Evolutionary conservation across 768 basidiomycete genomes (phyloP).

Genomic region (Leccinum subgranulosum): DNA sequence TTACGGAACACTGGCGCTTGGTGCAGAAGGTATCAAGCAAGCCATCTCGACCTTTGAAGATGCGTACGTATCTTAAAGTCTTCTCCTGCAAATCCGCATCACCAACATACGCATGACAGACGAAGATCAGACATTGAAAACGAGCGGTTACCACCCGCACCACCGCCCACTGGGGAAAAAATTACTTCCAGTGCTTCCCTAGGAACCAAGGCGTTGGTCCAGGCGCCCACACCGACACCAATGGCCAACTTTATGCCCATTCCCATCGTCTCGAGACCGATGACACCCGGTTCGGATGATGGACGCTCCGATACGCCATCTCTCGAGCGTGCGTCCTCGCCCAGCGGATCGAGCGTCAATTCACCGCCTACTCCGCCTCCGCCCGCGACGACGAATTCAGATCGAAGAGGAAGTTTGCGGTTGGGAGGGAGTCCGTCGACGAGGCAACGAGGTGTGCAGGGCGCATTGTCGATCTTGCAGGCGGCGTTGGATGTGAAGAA

Average conservation of each 20-base stretch:
- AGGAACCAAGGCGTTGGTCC: conserved; percentile 3
- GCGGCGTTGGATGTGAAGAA: conserved; percentile 28
- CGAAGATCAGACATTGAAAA: conserved; percentile 28
- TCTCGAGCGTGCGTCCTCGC: conserved; percentile 25
- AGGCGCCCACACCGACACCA: not conserved
- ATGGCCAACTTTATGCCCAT: conserved; percentile 3
- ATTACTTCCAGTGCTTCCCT: not conserved
- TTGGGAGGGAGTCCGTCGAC: conserved; percentile 23
- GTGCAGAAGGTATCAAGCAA: conserved; percentile 70
- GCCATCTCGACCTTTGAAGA: conserved; percentile 67
- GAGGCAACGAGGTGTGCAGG: conserved; percentile 22
- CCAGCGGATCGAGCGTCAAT: conserved; percentile 23
- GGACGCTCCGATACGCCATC: conserved; percentile 23
- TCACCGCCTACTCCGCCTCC: conserved; percentile 25
- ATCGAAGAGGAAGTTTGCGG: conserved; percentile 13
- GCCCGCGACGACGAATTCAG: conserved; percentile 9
- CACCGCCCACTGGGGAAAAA: conserved; percentile 23
- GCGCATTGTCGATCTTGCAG: conserved; percentile 26
- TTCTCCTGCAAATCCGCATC: not conserved
- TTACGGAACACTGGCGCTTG: conserved; percentile 53
- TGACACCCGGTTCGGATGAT: conserved; percentile 34
- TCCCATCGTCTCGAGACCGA: conserved; percentile 1
- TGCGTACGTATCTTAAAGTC: conserved; percentile 44
- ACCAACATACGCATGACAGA: conserved; percentile 3
- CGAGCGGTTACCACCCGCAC: conserved; percentile 26